Evolutionary conservation across 331 rosid species (phyloP).

Genomic region (Stylosanthes scabra): DNA sequence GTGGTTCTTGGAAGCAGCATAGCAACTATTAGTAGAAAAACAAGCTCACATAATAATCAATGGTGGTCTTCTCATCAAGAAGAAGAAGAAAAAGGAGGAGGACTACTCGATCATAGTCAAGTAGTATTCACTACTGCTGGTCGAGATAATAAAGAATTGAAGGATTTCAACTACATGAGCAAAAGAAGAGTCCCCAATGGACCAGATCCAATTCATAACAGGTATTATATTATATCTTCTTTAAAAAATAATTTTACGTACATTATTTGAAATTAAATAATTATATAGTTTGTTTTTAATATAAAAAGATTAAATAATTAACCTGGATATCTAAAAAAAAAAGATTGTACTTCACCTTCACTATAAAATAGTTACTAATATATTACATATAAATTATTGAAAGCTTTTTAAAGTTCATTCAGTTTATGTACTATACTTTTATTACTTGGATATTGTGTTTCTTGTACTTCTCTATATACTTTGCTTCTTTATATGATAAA

Average conservation of each 20-base stretch:
- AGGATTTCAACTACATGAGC: constrained; percentile 77
- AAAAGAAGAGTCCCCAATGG: constrained; percentile 94
- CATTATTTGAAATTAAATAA: too few species aligned
- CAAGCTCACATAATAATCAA: constrained; percentile 21
- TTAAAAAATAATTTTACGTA: too few species aligned
- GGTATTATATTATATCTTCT: constrained; percentile 43
- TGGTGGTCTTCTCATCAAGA: neutral
- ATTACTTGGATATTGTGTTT: constrained; percentile 1
- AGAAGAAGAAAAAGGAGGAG: neutral
- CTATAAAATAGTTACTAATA: too few species aligned
- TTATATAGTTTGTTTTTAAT: too few species aligned
- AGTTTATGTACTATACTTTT: constrained; percentile 15
- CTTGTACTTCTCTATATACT: neutral
- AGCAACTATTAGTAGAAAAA: constrained; percentile 28
- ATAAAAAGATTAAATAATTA: too few species aligned
- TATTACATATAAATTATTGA: too few species aligned
- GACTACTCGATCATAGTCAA: constrained; percentile 28
- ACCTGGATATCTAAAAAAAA: too few species aligned
- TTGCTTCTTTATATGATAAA: constrained; percentile 14
- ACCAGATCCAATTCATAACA: constrained; percentile 97
- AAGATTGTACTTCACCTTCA: too few species aligned
- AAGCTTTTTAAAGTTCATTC: constrained; percentile 14
- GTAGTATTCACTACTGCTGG: constrained; percentile 27
- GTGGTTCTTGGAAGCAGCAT: constrained; percentile 54
- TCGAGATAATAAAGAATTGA: constrained; percentile 58